Evolutionary conservation across 1,139 yeast genomes (phyloP).

Genomic region (Pichia sp.): DNA sequence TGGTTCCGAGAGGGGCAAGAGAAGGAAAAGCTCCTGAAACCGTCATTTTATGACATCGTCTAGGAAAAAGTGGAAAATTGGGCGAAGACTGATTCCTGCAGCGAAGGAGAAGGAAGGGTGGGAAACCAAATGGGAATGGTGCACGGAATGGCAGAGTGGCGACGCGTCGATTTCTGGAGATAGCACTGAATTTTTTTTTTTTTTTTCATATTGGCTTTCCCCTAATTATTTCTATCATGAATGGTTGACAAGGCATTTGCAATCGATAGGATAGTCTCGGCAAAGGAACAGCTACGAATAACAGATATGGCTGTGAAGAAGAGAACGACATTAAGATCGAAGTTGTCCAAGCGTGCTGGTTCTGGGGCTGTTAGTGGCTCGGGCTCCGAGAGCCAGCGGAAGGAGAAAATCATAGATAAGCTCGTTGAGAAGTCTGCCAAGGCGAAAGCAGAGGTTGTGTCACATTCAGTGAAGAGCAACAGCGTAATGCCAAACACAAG

Average conservation of each 20-base stretch:
- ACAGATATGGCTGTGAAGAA: conserved; percentile 41
- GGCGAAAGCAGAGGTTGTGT: not conserved
- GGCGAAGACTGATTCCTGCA: not conserved
- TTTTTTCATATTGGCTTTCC: not conserved
- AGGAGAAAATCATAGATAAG: conserved; percentile 20
- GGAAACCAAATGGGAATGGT: not conserved
- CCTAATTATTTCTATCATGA: too few species aligned
- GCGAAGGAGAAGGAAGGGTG: not conserved
- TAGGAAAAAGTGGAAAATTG: not conserved
- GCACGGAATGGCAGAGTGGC: not conserved
- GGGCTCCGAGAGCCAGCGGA: conserved; percentile 4
- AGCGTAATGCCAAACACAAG: not conserved
- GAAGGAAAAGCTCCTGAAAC: too few species aligned
- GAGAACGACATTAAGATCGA: conserved; percentile 45
- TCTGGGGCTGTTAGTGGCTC: not conserved
- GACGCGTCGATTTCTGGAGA: not conserved
- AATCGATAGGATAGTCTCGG: not conserved
- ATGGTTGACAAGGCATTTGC: not conserved
- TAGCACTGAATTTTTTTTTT: not conserved
- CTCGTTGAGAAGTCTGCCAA: conserved; percentile 8
- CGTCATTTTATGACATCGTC: not conserved
- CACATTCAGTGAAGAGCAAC: conserved; percentile 20
- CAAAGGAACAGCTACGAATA: not conserved
- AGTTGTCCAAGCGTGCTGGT: conserved; percentile 29
- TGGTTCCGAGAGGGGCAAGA: too few species aligned